Evolutionary conservation across 2,329 filamentous ascomycete genomes (phyloP).

Genomic region (Diaporthe citrichinensis): DNA sequence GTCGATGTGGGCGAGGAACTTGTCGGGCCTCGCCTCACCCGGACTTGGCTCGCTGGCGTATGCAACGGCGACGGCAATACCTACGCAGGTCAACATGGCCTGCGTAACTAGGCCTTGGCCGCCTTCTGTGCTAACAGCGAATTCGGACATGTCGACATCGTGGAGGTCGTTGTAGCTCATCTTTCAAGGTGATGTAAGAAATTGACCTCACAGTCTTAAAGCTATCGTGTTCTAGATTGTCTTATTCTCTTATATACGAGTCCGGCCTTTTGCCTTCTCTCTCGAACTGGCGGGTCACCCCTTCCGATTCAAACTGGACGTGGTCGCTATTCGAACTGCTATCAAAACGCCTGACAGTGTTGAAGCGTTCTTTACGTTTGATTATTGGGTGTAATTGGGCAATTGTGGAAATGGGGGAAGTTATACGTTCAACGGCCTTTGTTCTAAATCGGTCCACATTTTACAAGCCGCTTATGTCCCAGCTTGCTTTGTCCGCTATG

Average conservation of each 20-base stretch:
- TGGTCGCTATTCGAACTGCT: background rate
- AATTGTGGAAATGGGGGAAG: no score
- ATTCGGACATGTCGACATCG: background rate
- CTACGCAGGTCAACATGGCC: background rate
- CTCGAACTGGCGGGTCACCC: background rate
- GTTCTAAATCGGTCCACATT: background rate
- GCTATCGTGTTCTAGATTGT: background rate
- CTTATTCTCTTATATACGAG: background rate
- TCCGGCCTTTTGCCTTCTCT: background rate
- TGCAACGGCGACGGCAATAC: background rate
- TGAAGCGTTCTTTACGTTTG: background rate
- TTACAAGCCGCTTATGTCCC: no score
- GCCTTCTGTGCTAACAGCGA: background rate
- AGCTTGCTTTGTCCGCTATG: background rate
- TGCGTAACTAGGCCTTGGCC: background rate
- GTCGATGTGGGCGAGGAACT: slow-evolving; percentile 4
- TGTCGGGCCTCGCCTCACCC: background rate
- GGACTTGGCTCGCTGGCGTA: background rate
- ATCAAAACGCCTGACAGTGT: background rate
- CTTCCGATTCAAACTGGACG: no score
- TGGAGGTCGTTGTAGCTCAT: background rate
- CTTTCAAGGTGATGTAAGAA: background rate
- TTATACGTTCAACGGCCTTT: background rate
- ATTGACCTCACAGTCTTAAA: background rate
- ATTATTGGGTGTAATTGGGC: no score